phyloP scores from a whole-genome alignment of 169 alveolate species.

The Plasmodium gaboni region DNA sequence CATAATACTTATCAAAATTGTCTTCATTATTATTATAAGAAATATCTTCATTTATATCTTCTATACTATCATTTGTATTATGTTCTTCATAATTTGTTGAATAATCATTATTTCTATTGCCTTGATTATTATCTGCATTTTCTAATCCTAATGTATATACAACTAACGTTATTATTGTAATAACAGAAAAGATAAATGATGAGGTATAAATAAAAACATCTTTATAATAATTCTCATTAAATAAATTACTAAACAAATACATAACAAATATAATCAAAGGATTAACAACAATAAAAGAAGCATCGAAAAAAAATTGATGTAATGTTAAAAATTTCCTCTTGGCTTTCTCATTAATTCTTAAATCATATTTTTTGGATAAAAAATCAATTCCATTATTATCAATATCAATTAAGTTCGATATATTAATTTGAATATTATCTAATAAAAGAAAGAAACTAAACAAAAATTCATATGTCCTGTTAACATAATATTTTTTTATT shows the following conservation, averaged over 20 bases:
- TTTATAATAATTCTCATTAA: slow-evolving; percentile 18
- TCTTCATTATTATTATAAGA: slow-evolving; percentile 26
- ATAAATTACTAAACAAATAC: slow-evolving; percentile 27
- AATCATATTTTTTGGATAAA: slow-evolving; percentile 32
- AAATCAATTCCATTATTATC: slow-evolving; percentile 72
- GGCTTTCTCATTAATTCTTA: slow-evolving; percentile 32
- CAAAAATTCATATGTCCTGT: slow-evolving; percentile 13
- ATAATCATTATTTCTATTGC: not conserved
- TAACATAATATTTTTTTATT: slow-evolving; percentile 49
- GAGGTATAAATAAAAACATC: slow-evolving; percentile 42
- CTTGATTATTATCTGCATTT: not conserved
- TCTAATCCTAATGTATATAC: slow-evolving; percentile 25
- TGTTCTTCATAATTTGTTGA: not conserved
- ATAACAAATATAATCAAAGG: slow-evolving; percentile 50
- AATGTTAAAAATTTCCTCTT: slow-evolving; percentile 36
- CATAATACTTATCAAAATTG: slow-evolving; percentile 49
- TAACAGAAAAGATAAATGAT: slow-evolving; percentile 21
- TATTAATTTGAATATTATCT: slow-evolving; percentile 35
- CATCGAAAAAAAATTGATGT: slow-evolving; percentile 62
- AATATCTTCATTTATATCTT: not conserved
- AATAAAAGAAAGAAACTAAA: slow-evolving; percentile 16
- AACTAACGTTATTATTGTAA: slow-evolving; percentile 16
- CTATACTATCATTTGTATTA: slow-evolving; percentile 11
- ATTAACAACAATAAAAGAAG: slow-evolving; percentile 30
- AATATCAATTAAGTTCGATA: slow-evolving; percentile 44